phyloP scores from a whole-genome alignment of 345 rosid genomes.

The Cardiospermum halicacabum region DNA sequence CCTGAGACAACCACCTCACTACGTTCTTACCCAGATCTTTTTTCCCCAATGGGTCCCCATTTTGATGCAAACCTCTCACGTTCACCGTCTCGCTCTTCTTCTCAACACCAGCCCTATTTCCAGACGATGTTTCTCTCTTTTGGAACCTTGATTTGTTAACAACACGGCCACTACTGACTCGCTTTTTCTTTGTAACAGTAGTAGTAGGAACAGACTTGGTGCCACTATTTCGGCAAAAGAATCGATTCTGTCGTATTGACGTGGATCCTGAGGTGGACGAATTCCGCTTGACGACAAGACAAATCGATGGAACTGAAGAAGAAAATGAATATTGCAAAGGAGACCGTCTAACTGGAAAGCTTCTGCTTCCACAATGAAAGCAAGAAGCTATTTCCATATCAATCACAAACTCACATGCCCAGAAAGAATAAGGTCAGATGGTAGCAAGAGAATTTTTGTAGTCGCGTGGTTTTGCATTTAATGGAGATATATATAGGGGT shows the following conservation, averaged over 20 bases:
- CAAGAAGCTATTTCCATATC: conserved; percentile 46
- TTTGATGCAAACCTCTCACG: conserved; percentile 44
- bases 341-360: conserved; percentile 20
- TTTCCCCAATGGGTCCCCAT: conserved; percentile 82
- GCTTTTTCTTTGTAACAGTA: conserved; percentile 33
- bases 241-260: not conserved
- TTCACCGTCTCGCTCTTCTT: conserved; percentile 20
- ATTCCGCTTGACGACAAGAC: conserved; percentile 20
- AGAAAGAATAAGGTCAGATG: conserved; percentile 17
- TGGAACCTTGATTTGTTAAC: conserved; percentile 19
- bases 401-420: conserved; percentile 7
- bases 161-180: conserved; percentile 24
- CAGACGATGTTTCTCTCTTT: conserved; percentile 7
- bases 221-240: conserved; percentile 24
- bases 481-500: not conserved
- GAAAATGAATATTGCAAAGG: conserved; percentile 28
- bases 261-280: conserved; percentile 13
- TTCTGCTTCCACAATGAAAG: conserved; percentile 36
- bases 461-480: no score
- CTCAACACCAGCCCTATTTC: not conserved
- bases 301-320: conserved; percentile 32
- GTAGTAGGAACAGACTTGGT: conserved; percentile 22
- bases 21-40: conserved; percentile 74
- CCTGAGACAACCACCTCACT: conserved; percentile 76
- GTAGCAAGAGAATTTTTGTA: no score